phyloP scores from a whole-genome alignment of 164 flowering plant species.

The Nymphaea thermarum region DNA sequence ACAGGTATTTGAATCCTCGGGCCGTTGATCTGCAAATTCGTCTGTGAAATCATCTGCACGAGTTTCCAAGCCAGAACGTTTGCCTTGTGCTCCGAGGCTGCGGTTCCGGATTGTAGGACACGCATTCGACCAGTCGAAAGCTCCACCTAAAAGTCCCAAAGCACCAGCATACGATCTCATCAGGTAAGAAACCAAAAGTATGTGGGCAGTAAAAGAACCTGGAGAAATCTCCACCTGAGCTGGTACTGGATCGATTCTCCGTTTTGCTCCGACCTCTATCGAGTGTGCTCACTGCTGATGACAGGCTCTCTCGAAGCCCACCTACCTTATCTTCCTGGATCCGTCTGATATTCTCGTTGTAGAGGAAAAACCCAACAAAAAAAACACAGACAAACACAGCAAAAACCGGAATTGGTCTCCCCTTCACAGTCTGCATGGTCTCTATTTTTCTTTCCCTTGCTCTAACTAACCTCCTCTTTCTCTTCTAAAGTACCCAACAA shows the following conservation, averaged over 20 bases:
- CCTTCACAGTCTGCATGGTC: constrained; percentile 7
- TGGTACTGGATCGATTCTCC: neutral
- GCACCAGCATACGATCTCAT: neutral
- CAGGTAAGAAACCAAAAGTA: constrained; percentile 2
- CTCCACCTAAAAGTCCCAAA: constrained; percentile 16
- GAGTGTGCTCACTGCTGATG: constrained; percentile 9
- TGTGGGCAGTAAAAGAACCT: neutral
- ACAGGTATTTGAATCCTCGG: constrained; percentile 25
- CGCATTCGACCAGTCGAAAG: constrained; percentile 53
- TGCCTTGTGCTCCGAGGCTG: constrained; percentile 26
- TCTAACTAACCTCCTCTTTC: neutral
- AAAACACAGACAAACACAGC: constrained; percentile 26
- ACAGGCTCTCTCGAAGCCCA: constrained; percentile 9
- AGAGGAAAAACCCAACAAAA: constrained; percentile 29
- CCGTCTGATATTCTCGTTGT: constrained; percentile 36
- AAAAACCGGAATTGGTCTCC: constrained; percentile 24
- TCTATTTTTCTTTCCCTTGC: neutral
- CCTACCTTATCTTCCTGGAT: constrained; percentile 25
- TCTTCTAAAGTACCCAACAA: neutral
- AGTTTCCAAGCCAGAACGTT: constrained; percentile 3
- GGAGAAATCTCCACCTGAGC: constrained; percentile 16
- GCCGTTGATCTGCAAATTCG: neutral
- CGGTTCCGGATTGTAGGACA: constrained; percentile 43
- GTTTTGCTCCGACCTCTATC: constrained; percentile 3
- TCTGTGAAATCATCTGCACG: neutral